These are phyloP conservation scores for Malus hybrid DNA, from an alignment of 331 rosid genomes.

Conservation along the genomic window DNA sequence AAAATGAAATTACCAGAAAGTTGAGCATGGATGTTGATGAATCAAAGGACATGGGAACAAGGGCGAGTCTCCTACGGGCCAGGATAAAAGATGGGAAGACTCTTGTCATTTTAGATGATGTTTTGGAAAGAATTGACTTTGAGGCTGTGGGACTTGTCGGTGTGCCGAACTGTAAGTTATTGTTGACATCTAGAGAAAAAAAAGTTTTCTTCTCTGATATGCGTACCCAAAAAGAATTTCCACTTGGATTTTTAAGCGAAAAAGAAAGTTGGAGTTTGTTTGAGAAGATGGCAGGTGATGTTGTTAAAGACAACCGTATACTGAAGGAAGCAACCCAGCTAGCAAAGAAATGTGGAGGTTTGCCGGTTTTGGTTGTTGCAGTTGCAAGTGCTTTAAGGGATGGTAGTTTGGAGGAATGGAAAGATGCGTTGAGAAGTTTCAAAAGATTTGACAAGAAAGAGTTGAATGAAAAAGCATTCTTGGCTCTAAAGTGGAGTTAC, in stretches of 20 bases:
- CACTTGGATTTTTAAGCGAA: background rate
- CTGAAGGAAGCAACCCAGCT: background rate
- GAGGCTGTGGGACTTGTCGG: background rate
- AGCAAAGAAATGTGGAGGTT: conserved; percentile 1
- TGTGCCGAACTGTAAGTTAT: background rate
- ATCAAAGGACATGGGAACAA: no score
- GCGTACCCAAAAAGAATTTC: background rate
- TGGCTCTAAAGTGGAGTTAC: no score
- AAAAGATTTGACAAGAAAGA: background rate
- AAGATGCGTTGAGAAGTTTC: background rate
- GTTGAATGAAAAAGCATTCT: no score
- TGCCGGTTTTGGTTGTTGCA: conserved; percentile 4
- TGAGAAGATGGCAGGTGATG: background rate
- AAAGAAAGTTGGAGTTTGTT: conserved; percentile 14
- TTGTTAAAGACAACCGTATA: background rate
- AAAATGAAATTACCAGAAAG: background rate
- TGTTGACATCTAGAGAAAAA: background rate
- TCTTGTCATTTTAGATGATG: conserved; percentile 15
- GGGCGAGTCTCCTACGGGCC: background rate
- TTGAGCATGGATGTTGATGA: background rate
- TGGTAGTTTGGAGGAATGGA: background rate
- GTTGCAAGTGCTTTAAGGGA: background rate
- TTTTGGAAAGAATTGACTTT: background rate
- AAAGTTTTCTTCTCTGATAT: background rate
- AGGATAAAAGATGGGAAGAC: background rate